phyloP scores from a whole-genome alignment of 148 eudicot species.

The Fagopyrum homotropicum region DNA sequence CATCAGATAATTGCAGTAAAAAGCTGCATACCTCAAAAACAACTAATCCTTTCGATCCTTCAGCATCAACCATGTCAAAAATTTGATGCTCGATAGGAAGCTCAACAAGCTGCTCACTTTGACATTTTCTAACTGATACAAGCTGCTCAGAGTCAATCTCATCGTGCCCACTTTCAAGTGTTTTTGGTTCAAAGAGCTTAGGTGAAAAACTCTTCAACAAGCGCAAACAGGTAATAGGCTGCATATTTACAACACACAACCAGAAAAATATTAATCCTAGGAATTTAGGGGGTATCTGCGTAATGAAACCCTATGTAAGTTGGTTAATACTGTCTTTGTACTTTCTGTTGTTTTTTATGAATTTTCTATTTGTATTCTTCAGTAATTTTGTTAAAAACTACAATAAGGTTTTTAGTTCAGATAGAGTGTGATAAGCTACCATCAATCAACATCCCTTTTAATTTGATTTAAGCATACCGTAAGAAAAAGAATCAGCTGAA shows the following conservation, averaged over 20 bases:
- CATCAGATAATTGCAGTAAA: background rate
- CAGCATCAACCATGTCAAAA: constrained; percentile 77
- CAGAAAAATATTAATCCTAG: background rate
- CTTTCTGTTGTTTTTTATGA: background rate
- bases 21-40: constrained; percentile 51
- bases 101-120: constrained; percentile 82
- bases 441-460: background rate
- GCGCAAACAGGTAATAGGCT: constrained; percentile 80
- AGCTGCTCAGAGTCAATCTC: constrained; percentile 44
- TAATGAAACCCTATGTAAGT: background rate
- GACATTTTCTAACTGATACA: constrained; percentile 43
- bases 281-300: background rate
- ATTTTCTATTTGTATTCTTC: background rate
- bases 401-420: background rate
- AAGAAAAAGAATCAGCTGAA: background rate
- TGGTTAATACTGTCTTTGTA: background rate
- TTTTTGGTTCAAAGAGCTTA: constrained; percentile 54
- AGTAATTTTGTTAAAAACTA: background rate
- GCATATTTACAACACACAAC: background rate
- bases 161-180: constrained; percentile 37
- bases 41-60: constrained; percentile 76
- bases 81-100: constrained; percentile 90
- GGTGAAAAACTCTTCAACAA: constrained; percentile 72
- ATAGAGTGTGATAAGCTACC: background rate
- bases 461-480: background rate